Evolutionary conservation across 345 rosid genomes (phyloP).

Genomic region (Salix exigua): DNA sequence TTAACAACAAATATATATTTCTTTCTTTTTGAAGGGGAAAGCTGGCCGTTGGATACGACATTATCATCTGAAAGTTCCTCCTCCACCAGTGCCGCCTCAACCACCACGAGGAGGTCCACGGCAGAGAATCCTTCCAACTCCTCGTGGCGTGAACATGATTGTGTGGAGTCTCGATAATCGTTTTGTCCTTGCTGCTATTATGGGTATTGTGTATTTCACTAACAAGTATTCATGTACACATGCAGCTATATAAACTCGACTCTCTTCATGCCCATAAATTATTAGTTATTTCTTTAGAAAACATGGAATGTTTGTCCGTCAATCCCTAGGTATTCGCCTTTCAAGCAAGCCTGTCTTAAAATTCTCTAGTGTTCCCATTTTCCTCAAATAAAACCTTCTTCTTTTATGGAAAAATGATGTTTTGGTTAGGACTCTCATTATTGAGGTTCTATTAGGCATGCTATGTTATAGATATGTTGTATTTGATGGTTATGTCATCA

Average conservation of each 20-base stretch:
- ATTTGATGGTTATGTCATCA: background rate
- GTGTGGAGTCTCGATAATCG: slow-evolving; percentile 98
- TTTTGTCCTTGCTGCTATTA: slow-evolving; percentile 97
- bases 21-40: slow-evolving; percentile 55
- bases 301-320: background rate
- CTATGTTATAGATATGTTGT: background rate
- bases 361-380: background rate
- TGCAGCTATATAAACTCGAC: background rate
- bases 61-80: slow-evolving; percentile 98
- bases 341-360: background rate
- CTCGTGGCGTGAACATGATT: slow-evolving; percentile 98
- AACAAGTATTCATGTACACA: background rate
- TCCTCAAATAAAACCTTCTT: background rate
- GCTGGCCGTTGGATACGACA: slow-evolving; percentile 81
- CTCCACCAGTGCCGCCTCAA: slow-evolving; percentile 95
- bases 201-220: slow-evolving; percentile 53
- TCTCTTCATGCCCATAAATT: background rate
- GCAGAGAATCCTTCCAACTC: slow-evolving; percentile 94
- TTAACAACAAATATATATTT: slow-evolving; percentile 4
- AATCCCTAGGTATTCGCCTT: background rate
- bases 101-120: slow-evolving; percentile 98
- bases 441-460: background rate
- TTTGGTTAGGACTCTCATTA: background rate
- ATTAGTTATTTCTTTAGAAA: too few relatives aligned
- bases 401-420: background rate